Evolutionary conservation across 164 flowering plant species (phyloP), one percentile per base, ranked within the genome.

Genomic region (Taxillus chinensis): DNA sequence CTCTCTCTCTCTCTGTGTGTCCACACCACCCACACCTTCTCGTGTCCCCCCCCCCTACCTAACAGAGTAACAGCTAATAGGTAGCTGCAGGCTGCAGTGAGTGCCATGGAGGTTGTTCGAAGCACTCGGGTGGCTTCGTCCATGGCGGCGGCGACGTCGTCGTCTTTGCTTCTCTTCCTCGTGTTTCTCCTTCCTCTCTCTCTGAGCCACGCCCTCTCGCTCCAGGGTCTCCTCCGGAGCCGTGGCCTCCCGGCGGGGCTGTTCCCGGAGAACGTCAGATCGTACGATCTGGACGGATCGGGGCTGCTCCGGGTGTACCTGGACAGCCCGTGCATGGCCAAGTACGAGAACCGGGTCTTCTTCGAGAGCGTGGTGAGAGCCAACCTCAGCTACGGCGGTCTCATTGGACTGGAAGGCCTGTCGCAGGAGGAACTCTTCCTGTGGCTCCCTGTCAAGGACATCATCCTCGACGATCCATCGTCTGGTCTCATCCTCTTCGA

Each of bases 361-460:
- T 88, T 79, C 55, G 97, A 90, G 2, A 80, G 79, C 27, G 83
- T 82, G 3, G 73, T 90, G 1, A 81, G 67, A 39, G 97, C 86
- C 4, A 90, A 90, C 65, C 82, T 90, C 41, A 90, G 80, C 66
- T 83, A 84, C 59, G 91, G 93, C 0, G 78, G 80, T 55, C 80
- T 91, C 37, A 71, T 68, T 2, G 93, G 86, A 0, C 79, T 91
- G 6, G 75, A 61, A 39, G 97, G 97, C 3, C 67, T 91, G 42
- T 66, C 82, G 3, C 96, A 88, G 60, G 90, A 88, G 70, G 97
- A 91, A 72, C 89, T 91, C 45, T 91, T 91, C 52, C 64, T 91
- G 0, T 91, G 97, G 97, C 66, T 91, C 4, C 97, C 96, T 0
- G 87, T 91, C 8, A 86, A 80, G 56, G 96, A 77, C 27, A 91